Conservation (phyloP, 805 yeast species). For the Teunomyces atbi region DNA sequence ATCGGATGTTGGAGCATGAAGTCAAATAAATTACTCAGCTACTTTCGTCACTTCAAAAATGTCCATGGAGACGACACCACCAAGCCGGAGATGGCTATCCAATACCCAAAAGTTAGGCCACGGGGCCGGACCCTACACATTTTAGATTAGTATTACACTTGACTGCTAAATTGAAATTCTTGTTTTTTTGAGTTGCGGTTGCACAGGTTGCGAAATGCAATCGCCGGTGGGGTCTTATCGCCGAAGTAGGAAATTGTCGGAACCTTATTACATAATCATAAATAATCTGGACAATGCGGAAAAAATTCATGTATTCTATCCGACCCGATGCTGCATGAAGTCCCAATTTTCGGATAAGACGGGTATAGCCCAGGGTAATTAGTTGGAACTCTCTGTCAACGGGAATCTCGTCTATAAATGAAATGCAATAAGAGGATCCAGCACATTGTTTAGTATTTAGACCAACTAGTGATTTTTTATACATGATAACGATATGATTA, state of each 20-base stretch:
- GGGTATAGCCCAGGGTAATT: background rate
- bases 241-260: background rate
- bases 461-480: no score
- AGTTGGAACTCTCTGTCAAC: no score
- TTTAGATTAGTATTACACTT: constrained; percentile 2
- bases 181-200: background rate
- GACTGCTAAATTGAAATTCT: background rate
- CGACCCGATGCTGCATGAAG: background rate
- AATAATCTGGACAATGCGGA: background rate
- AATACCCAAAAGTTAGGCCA: constrained; percentile 6
- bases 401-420: no score
- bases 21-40: constrained; percentile 24
- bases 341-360: background rate
- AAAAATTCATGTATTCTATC: background rate
- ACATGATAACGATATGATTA: no score
- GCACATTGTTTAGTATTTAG: no score
- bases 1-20: constrained; percentile 30
- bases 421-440: no score
- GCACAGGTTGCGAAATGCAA: background rate
- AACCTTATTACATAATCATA: background rate
- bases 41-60: constrained; percentile 30
- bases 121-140: constrained; percentile 10
- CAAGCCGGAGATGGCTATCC: background rate
- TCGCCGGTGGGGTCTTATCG: no score
- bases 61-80: constrained; percentile 8